These are phyloP conservation scores for Schizophyllum commune DNA, from an alignment of 1,284 basidiomycete genomes.

Conservation along the genomic window DNA sequence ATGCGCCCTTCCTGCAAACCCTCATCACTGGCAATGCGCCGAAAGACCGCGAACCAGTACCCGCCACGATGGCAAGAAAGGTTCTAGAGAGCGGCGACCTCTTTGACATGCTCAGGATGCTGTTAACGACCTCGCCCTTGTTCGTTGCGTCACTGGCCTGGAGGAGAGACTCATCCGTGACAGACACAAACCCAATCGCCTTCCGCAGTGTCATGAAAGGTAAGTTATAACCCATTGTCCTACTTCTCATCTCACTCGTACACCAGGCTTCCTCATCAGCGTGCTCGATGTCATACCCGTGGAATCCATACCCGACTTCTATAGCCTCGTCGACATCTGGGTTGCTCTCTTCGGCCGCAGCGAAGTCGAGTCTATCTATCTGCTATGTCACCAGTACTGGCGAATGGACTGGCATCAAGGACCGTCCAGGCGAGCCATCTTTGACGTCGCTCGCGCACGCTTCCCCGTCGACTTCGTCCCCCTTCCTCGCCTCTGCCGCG, in stretches of 20 bases:
- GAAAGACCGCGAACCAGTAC: slow-evolving; percentile 46
- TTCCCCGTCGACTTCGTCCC: slow-evolving; percentile 76
- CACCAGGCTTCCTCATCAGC: slow-evolving; percentile 57
- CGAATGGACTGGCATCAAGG: slow-evolving; percentile 56
- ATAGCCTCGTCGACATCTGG: slow-evolving; percentile 70
- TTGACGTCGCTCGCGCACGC: slow-evolving; percentile 72
- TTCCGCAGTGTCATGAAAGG: slow-evolving; percentile 83
- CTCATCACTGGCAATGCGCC: slow-evolving; percentile 30
- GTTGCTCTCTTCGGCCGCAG: slow-evolving; percentile 74
- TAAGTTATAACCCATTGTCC: slow-evolving; percentile 17
- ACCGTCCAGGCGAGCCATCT: slow-evolving; percentile 59
- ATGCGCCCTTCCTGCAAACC: slow-evolving; percentile 49
- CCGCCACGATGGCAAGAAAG: slow-evolving; percentile 45
- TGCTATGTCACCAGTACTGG: slow-evolving; percentile 77
- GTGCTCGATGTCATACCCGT: slow-evolving; percentile 68
- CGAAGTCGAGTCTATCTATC: slow-evolving; percentile 57
- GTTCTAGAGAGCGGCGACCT: slow-evolving; percentile 49
- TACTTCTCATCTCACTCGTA: slow-evolving; percentile 7
- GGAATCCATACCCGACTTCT: slow-evolving; percentile 67
- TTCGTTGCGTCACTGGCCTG: slow-evolving; percentile 68
- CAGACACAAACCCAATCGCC: slow-evolving; percentile 75
- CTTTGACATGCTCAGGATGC: slow-evolving; percentile 43
- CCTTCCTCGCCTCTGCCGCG: slow-evolving; percentile 64
- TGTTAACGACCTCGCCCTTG: slow-evolving; percentile 56
- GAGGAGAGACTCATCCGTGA: slow-evolving; percentile 58